A percentile compares a stretch with the other conserved stretches of the same genome.
These are phyloP conservation scores for Coemansia sp. DNA, from an alignment of 192 early-diverging fungal species.

Conservation along the genomic window DNA sequence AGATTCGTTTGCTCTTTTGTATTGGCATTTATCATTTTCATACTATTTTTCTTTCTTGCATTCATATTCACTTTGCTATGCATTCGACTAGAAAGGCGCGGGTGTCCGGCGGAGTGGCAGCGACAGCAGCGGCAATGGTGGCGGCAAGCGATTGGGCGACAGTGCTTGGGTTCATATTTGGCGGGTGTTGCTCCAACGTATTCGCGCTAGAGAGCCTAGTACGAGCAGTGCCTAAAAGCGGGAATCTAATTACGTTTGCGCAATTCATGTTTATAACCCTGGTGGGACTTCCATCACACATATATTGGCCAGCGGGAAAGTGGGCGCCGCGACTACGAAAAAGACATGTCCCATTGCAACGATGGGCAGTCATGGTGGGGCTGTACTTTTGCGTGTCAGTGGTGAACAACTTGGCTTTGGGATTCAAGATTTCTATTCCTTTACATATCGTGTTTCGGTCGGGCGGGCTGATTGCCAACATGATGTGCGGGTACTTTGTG, in stretches of 20 bases:
- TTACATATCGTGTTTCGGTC: constrained; percentile 89
- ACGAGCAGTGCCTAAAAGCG: constrained; percentile 52
- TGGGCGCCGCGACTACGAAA: constrained; percentile 52
- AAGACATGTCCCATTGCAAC: constrained; percentile 60
- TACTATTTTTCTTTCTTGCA: background rate
- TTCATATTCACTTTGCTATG: background rate
- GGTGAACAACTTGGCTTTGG: constrained; percentile 78
- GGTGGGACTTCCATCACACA: constrained; percentile 58
- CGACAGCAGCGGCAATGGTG: constrained; percentile 14
- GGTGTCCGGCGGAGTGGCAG: no score
- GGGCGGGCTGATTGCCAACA: constrained; percentile 75
- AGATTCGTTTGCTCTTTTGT: background rate
- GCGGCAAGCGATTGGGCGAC: constrained; percentile 52
- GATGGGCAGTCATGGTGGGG: constrained; percentile 72
- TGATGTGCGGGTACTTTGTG: constrained; percentile 67
- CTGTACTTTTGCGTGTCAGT: constrained; percentile 76
- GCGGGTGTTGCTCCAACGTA: constrained; percentile 85
- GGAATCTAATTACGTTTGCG: constrained; percentile 77
- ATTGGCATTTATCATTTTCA: background rate
- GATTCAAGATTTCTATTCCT: constrained; percentile 78
- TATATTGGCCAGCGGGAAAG: constrained; percentile 34
- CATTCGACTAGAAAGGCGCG: constrained; percentile 1
- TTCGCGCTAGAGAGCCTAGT: constrained; percentile 79
- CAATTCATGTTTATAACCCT: constrained; percentile 78
- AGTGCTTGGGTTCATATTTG: constrained; percentile 75